Evolutionary conservation across 768 basidiomycete genomes (phyloP).

Genomic region (Lentinula edodes): DNA sequence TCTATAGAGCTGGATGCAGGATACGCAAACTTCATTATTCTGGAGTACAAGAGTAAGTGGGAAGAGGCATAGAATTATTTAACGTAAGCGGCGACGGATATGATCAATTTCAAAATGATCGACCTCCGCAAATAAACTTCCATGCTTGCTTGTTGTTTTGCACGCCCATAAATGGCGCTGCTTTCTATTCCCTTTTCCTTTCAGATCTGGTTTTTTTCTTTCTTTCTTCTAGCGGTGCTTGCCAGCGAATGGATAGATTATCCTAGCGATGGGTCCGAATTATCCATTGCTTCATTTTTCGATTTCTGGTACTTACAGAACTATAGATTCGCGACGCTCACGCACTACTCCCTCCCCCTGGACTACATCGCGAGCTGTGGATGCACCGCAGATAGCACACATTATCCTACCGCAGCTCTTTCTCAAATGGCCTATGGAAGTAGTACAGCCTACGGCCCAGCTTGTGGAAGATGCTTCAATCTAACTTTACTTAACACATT

Average conservation of each 20-base stretch:
- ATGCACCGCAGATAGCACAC: constrained; percentile 59
- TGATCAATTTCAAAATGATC: too few species aligned
- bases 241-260: constrained; percentile 57
- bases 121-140: background rate
- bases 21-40: constrained; percentile 59
- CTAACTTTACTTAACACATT: constrained; percentile 70
- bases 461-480: constrained; percentile 76
- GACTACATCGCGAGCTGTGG: constrained; percentile 71
- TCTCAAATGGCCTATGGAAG: constrained; percentile 79
- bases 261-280: constrained; percentile 37
- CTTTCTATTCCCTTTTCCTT: background rate
- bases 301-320: background rate
- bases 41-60: background rate
- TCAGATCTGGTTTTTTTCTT: background rate
- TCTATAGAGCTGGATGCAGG: constrained; percentile 52
- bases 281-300: background rate
- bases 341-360: constrained; percentile 59
- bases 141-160: background rate
- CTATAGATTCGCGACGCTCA: constrained; percentile 54
- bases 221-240: constrained; percentile 1
- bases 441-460: constrained; percentile 61
- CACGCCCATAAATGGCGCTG: background rate
- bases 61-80: background rate
- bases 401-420: constrained; percentile 75
- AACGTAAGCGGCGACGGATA: background rate